phyloP scores from a whole-genome alignment of 2,329 filamentous ascomycete genomes.

The Tolypocladium album region DNA sequence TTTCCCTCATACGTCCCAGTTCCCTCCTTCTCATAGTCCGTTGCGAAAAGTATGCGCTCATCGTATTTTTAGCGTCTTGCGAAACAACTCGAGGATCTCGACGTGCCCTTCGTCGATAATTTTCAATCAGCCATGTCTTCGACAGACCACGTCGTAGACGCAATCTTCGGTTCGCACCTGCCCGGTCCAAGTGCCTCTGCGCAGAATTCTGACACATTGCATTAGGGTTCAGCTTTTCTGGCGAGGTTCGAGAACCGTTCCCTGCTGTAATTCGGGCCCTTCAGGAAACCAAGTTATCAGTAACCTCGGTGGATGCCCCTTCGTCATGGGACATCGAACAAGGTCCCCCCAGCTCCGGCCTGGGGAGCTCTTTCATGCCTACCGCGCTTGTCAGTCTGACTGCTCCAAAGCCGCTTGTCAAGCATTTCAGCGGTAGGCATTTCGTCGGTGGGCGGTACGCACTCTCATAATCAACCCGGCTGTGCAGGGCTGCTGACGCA shows the following conservation, averaged over 20 bases:
- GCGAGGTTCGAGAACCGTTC: slow-evolving; percentile 88
- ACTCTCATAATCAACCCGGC: slow-evolving; percentile 3
- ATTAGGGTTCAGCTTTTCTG: slow-evolving; percentile 80
- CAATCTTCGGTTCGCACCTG: slow-evolving; percentile 64
- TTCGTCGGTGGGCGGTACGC: slow-evolving; percentile 76
- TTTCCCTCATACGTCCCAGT: not conserved
- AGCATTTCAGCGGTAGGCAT: slow-evolving; percentile 76
- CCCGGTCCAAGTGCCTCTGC: not conserved
- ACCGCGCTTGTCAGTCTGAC: slow-evolving; percentile 76
- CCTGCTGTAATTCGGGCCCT: slow-evolving; percentile 69
- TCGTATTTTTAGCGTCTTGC: slow-evolving; percentile 53
- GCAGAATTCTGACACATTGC: not conserved
- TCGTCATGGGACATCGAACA: slow-evolving; percentile 89
- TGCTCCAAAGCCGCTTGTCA: slow-evolving; percentile 83
- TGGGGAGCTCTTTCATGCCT: slow-evolving; percentile 74
- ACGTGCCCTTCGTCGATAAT: slow-evolving; percentile 74
- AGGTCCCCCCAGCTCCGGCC: slow-evolving; percentile 67
- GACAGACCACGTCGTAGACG: slow-evolving; percentile 78
- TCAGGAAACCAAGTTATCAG: slow-evolving; percentile 60
- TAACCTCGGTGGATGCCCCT: slow-evolving; percentile 85
- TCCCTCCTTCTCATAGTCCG: not conserved
- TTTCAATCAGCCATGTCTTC: slow-evolving; percentile 56
- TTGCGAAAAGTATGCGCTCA: slow-evolving; percentile 13
- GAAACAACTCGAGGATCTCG: slow-evolving; percentile 74
- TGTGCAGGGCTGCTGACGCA: slow-evolving; percentile 6